phyloP scores from a whole-genome alignment of 139 green algal genomes.

The Chlorella sp. region DNA sequence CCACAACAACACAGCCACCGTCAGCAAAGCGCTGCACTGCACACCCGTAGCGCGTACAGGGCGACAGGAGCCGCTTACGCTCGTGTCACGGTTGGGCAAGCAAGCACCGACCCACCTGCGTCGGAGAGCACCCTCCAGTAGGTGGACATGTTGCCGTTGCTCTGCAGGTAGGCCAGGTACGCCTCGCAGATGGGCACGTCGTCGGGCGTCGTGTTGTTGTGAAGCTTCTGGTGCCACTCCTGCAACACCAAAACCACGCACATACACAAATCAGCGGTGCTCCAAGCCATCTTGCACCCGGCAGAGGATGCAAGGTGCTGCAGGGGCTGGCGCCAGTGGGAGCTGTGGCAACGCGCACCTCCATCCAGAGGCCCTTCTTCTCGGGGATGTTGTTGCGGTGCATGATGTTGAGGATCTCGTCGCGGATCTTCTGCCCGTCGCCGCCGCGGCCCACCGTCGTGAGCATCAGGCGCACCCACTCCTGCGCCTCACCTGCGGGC shows the following conservation, averaged over 20 bases:
- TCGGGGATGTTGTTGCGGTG: slow-evolving; percentile 83
- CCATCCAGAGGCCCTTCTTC: slow-evolving; percentile 36
- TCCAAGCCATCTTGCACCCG: neutral
- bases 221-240: slow-evolving; percentile 97
- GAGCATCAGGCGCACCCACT: slow-evolving; percentile 88
- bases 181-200: slow-evolving; percentile 97
- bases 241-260: too few species aligned
- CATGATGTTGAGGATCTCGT: slow-evolving; percentile 99
- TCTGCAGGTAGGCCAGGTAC: slow-evolving; percentile 85
- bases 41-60: neutral
- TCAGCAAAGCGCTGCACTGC: neutral
- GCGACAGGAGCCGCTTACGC: neutral
- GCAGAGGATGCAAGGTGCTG: neutral
- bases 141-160: slow-evolving; percentile 66
- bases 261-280: too few species aligned
- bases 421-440: slow-evolving; percentile 92
- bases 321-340: neutral
- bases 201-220: slow-evolving; percentile 99
- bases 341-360: slow-evolving; percentile 12
- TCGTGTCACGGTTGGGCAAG: neutral
- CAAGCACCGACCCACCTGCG: slow-evolving; percentile 24
- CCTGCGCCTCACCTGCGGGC: slow-evolving; percentile 57
- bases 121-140: slow-evolving; percentile 90
- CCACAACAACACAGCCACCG: neutral
- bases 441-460: slow-evolving; percentile 85